Percentiles rank a stretch among this genome's conserved stretches.
Evolutionary conservation across 768 basidiomycete species (phyloP).

Genomic region (Collybia mongolica): DNA sequence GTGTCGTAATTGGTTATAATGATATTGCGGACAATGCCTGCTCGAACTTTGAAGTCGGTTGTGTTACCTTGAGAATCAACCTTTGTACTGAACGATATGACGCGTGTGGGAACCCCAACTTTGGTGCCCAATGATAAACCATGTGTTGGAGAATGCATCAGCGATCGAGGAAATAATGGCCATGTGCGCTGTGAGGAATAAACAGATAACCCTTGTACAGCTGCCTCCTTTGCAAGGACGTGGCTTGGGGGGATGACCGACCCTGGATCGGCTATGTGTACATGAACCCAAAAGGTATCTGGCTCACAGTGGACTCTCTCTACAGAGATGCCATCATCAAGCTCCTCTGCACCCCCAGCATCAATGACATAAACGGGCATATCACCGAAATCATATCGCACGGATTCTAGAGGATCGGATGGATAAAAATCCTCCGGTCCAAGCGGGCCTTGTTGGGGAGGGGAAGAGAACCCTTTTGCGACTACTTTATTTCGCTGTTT

Average conservation of each 20-base stretch:
- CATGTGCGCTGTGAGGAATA: conserved; percentile 68
- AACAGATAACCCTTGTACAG: conserved; percentile 42
- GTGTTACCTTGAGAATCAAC: conserved; percentile 63
- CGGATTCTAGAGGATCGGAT: conserved; percentile 59
- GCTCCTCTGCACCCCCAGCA: conserved; percentile 72
- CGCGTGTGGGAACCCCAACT: conserved; percentile 45
- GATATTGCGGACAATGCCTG: conserved; percentile 75
- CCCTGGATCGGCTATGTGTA: conserved; percentile 93
- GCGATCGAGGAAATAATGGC: conserved; percentile 69
- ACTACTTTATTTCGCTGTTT: conserved; percentile 25
- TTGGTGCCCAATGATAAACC: conserved; percentile 41
- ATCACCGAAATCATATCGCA: conserved; percentile 86
- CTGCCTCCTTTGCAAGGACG: conserved; percentile 56
- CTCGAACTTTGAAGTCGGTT: conserved; percentile 64
- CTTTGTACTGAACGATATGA: conserved; percentile 80
- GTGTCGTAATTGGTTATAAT: conserved; percentile 61
- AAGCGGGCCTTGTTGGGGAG: conserved; percentile 29
- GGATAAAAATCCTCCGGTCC: conserved; percentile 66
- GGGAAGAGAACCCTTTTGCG: conserved; percentile 23
- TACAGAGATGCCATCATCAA: conserved; percentile 92
- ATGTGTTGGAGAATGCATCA: conserved; percentile 41
- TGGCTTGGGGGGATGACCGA: conserved; percentile 72
- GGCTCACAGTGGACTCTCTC: conserved; percentile 64
- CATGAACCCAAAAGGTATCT: conserved; percentile 74
- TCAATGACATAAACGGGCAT: conserved; percentile 87